Conservation (phyloP, 768 basidiomycete genomes). For the Chalciporus pseudorubinellus region DNA sequence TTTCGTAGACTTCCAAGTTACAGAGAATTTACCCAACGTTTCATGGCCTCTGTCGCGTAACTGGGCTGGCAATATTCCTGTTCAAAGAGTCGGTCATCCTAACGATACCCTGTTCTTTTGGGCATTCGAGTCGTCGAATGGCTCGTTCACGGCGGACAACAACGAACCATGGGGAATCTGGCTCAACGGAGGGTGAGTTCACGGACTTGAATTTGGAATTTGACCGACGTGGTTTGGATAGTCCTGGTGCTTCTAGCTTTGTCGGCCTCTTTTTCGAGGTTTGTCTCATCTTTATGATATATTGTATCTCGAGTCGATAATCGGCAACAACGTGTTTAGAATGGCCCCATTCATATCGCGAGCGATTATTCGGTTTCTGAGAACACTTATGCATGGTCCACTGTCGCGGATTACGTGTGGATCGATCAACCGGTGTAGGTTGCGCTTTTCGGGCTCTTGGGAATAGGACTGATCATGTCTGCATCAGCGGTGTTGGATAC, state of each 20-base stretch:
- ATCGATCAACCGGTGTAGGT: constrained; percentile 65
- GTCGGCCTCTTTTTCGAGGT: constrained; percentile 62
- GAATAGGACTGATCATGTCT: constrained; percentile 4
- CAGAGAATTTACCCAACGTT: constrained; percentile 52
- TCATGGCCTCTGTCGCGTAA: constrained; percentile 48
- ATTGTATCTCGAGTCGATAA: too few relatives aligned
- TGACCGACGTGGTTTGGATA: constrained; percentile 11
- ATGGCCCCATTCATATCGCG: constrained; percentile 61
- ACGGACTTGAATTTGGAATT: not conserved
- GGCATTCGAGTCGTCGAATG: constrained; percentile 54
- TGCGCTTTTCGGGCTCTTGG: not conserved
- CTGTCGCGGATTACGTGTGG: constrained; percentile 61
- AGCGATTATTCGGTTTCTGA: constrained; percentile 44
- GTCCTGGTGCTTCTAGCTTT: constrained; percentile 69
- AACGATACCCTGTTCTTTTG: constrained; percentile 67
- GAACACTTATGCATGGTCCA: constrained; percentile 58
- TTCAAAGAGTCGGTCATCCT: constrained; percentile 56
- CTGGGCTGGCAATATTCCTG: constrained; percentile 66
- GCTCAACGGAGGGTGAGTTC: constrained; percentile 64
- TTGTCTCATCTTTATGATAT: constrained; percentile 9
- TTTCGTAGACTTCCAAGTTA: constrained; percentile 56
- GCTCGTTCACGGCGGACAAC: constrained; percentile 48
- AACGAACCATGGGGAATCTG: constrained; percentile 67
- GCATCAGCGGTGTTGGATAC: constrained; percentile 54
- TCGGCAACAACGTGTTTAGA: constrained; percentile 37